Base-by-base conservation (phyloP, 768 basidiomycete genomes). In the Cystobasidium onofrii region DNA sequence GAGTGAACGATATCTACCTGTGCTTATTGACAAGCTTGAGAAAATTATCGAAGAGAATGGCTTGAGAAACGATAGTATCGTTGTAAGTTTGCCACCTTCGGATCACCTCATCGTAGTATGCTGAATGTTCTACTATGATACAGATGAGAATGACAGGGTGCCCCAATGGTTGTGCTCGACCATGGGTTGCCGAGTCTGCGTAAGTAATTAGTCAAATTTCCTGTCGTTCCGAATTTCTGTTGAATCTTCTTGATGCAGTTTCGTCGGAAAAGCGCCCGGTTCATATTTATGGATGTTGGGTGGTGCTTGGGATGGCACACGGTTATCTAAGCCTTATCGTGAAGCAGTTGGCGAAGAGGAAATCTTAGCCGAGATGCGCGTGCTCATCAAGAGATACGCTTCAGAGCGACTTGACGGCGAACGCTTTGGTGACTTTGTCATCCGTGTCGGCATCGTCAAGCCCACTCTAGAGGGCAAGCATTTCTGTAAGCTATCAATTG, bases 361-460 rank as follows among this genome's bases (percentile, higher is more conserved):
- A 66, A 77, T 79, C 65, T 83, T 99, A 66, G 88, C 88, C 4
- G 94, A 94, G 76, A 86, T 99, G 27, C 78, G 81, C 72, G 94
- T 93, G 0, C 93, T 99, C 90, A 95, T 99, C 85, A 92, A 91
- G 82, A 85, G 86, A 73, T 99, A 92, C 80, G 92, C 95, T 0
- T 83, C 90, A 31, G 93, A 97, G 81, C 85, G 95, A 57, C 82
- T 84, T 1, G 88, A 90, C 10, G 92, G 91, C 34, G 96, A 99
- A 82, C 88, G 84, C 72, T 98, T 99, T 79, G 96, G 96, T 36
- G 96, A 98, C 81, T 99, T 90, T 81, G 91, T 91, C 36, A 89
- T 99, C 75, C 86, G 95, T 60, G 89, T 87, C 29, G 92, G 94
- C 54, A 92, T 94, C 79, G 92, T 98, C 76, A 85, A 90, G 41